Percentiles rank a stretch among this genome's conserved stretches.
phyloP scores from a whole-genome alignment of 192 early-diverging fungal genomes.

The Coemansia sp. region DNA sequence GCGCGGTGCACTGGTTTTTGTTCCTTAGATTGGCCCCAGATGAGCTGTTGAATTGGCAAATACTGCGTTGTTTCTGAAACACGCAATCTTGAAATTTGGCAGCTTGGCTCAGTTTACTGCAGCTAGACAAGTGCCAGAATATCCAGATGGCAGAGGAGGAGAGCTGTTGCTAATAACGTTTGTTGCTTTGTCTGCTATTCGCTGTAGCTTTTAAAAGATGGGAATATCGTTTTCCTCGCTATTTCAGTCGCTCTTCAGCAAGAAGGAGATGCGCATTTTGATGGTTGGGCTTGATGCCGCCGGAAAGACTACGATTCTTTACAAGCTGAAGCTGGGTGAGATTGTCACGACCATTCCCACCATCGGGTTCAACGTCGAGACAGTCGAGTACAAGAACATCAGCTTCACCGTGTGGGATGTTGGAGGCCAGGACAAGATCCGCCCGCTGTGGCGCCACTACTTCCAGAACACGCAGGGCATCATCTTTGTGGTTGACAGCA shows the following conservation, averaged over 20 bases:
- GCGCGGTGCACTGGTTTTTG: no score
- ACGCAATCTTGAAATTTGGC: no score
- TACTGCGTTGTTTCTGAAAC: no score
- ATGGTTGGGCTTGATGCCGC: conserved; percentile 95
- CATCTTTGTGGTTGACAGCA: conserved; percentile 95
- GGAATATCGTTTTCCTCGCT: conserved; percentile 81
- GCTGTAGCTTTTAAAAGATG: conserved; percentile 59
- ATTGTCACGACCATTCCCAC: conserved; percentile 96
- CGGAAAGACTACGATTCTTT: conserved; percentile 96
- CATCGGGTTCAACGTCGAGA: conserved; percentile 87
- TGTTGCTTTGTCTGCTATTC: neutral
- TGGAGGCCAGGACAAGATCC: conserved; percentile 85
- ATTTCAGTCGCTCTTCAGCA: conserved; percentile 75
- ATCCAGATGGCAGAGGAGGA: no score
- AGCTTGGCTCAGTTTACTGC: no score
- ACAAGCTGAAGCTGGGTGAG: conserved; percentile 93
- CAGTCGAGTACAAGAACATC: conserved; percentile 94
- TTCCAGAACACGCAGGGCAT: conserved; percentile 98
- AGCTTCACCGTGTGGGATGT: conserved; percentile 99
- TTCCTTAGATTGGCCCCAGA: no score
- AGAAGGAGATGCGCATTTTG: conserved; percentile 93
- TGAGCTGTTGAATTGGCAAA: no score
- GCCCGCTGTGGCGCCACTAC: conserved; percentile 98
- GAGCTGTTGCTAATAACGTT: neutral
- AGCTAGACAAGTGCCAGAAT: no score